Evolutionary conservation across 768 basidiomycete species (phyloP).

Genomic region (Sarcodon aspratus): DNA sequence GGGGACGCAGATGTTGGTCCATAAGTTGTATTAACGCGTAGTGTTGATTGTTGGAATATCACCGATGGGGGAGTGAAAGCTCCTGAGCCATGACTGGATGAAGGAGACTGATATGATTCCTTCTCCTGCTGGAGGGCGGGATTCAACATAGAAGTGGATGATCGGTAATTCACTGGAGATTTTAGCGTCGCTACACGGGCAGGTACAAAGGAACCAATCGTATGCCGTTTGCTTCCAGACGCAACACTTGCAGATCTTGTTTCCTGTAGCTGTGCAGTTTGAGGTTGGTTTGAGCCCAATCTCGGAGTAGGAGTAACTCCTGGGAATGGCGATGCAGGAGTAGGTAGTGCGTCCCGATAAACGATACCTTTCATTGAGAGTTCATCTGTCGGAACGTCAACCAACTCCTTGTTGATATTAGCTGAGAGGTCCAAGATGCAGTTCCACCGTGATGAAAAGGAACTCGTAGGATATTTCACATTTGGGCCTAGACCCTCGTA

Average conservation of each 20-base stretch:
- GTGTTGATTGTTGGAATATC: constrained; percentile 3
- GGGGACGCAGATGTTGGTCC: constrained; percentile 19
- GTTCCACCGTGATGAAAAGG: constrained; percentile 85
- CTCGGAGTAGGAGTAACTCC: background rate
- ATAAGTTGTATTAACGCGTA: constrained; percentile 36
- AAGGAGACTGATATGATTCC: constrained; percentile 3
- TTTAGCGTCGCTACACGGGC: constrained; percentile 14
- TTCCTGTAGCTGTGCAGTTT: background rate
- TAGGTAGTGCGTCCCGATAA: constrained; percentile 10
- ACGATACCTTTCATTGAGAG: constrained; percentile 1
- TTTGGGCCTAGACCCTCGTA: constrained; percentile 17
- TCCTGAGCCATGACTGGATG: constrained; percentile 4
- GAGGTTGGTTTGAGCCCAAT: background rate
- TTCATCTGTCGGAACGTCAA: constrained; percentile 3
- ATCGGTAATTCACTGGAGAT: constrained; percentile 18
- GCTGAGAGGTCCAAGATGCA: constrained; percentile 70
- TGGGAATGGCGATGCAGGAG: constrained; percentile 77
- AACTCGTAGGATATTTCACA: constrained; percentile 48
- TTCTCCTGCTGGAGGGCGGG: constrained; percentile 14
- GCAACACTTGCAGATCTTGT: constrained; percentile 16
- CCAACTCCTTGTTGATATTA: constrained; percentile 16
- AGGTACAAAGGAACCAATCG: constrained; percentile 26
- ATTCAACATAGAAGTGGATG: constrained; percentile 18
- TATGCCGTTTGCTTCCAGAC: constrained; percentile 50
- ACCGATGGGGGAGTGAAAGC: background rate